phyloP scores from a whole-genome alignment of 148 eudicot species.

The Vaccinium macrocarpon region DNA sequence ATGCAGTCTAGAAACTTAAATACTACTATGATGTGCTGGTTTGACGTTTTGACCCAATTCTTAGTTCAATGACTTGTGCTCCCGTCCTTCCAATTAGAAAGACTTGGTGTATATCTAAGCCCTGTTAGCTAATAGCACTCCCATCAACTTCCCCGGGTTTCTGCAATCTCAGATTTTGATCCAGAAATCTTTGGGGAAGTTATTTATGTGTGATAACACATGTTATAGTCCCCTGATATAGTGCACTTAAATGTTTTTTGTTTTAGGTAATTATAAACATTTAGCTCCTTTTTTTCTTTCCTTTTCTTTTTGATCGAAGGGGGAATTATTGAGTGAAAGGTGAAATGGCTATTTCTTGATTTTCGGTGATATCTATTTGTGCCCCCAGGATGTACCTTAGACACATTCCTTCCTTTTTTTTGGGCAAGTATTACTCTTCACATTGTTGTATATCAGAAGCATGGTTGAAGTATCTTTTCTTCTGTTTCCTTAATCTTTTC shows the following conservation, averaged over 20 bases:
- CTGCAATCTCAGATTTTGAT: not conserved
- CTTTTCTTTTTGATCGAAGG: not conserved
- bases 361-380: not conserved
- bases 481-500: not conserved
- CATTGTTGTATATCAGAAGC: not conserved
- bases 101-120: not conserved
- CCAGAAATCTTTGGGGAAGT: not conserved
- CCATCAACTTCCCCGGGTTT: not conserved
- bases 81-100: not conserved
- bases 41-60: constrained; percentile 2
- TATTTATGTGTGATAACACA: not conserved
- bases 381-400: not conserved
- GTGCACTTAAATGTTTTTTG: not conserved
- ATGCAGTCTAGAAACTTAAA: not conserved
- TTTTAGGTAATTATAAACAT: not conserved
- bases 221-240: not conserved
- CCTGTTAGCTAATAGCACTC: not conserved
- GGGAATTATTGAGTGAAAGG: not conserved
- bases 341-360: not conserved
- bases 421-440: not conserved
- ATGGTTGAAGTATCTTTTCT: not conserved
- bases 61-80: not conserved
- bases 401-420: not conserved
- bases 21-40: not conserved
- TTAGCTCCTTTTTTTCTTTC: not conserved